Evolutionary conservation across 1,284 basidiomycete genomes (phyloP), one percentile per base, ranked within the genome.

Genomic region (Leccinum griseonigrum): DNA sequence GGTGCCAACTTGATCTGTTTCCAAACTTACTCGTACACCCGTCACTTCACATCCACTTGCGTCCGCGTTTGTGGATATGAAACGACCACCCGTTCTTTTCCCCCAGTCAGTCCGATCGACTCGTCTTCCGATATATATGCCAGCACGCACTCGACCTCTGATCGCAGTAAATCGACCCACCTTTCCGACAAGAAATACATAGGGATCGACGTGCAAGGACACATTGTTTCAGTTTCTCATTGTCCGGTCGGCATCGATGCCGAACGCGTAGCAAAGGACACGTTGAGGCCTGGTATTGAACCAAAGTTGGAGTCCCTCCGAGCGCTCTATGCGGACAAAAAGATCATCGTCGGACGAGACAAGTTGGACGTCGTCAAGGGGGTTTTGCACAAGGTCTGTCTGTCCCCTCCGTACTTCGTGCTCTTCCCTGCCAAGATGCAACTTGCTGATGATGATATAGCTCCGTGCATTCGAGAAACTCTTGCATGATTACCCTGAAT

Each of bases 311-410:
- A 93, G 62, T 90, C 94, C 0, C 83, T 99, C 1, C 83, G 88
- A 43, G 82, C 88, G 38, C 78, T 98, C 54, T 99, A 99, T 77
- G 88, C 93, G 69, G 95, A 92, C 69, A 98, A 98, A 84, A 98
- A 98, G 84, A 98, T 99, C 71, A 95, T 99, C 63, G 92, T 99
- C 32, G 97, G 95, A 13, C 84, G 97, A n/a, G 97, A 99, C 78
- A 99, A 99, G 81, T 85, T 99, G 48, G 97, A 99, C 71, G 94
- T 96, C 14, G 96, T 98, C 68, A 98, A 98, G 79, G 97, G 97
- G 60, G 94, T 99, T 29, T 81, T 98, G 66, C 97, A 98, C 79
- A 99, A 99, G 85, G 89, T 87, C 56, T 31, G 89, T 87, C 58
- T 26, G 16, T 8, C 31, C 14, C 13, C 3, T 51, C 22, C 29